These are phyloP conservation scores for Aphanomyces euteiches DNA, from an alignment of 352 stramenopile species.

Conservation along the genomic window DNA sequence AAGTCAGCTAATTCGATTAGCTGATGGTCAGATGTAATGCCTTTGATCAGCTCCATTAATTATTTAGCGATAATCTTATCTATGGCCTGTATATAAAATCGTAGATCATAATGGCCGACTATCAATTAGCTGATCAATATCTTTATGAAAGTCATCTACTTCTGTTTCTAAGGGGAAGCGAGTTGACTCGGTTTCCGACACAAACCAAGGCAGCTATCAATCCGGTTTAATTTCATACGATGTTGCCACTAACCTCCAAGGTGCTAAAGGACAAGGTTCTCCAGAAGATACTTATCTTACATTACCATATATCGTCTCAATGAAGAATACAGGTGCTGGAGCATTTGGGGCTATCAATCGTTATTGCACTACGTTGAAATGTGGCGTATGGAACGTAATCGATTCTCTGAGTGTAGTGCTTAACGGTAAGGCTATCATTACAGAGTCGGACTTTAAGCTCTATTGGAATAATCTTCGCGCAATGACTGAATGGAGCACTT, in stretches of 20 bases:
- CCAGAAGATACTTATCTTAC: slow-evolving; percentile 32
- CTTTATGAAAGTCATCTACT: slow-evolving; percentile 4
- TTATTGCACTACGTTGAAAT: slow-evolving; percentile 33
- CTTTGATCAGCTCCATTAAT: slow-evolving; percentile 28
- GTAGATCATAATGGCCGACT: slow-evolving; percentile 10
- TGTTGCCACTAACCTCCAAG: slow-evolving; percentile 31
- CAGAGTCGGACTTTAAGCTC: slow-evolving; percentile 31
- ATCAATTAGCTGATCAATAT: slow-evolving; percentile 22
- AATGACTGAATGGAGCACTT: slow-evolving; percentile 30
- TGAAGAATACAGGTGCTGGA: slow-evolving; percentile 22
- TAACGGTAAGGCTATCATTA: slow-evolving; percentile 34
- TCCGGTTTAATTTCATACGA: slow-evolving; percentile 31
- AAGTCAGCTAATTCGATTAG: slow-evolving; percentile 11
- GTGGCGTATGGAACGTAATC: slow-evolving; percentile 38
- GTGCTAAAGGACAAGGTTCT: slow-evolving; percentile 30
- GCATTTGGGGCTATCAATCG: slow-evolving; percentile 30
- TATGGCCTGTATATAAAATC: slow-evolving; percentile 9
- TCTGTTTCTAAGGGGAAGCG: slow-evolving; percentile 9
- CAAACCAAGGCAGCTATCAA: slow-evolving; percentile 33
- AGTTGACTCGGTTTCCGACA: slow-evolving; percentile 17
- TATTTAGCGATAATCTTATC: slow-evolving; percentile 10
- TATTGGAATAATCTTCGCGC: slow-evolving; percentile 39
- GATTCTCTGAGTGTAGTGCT: slow-evolving; percentile 35
- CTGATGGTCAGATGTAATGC: slow-evolving; percentile 14
- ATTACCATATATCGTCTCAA: slow-evolving; percentile 32